These are phyloP conservation scores for Colletotrichum karsti DNA, from an alignment of 2,329 filamentous ascomycete species.

Conservation along the genomic window DNA sequence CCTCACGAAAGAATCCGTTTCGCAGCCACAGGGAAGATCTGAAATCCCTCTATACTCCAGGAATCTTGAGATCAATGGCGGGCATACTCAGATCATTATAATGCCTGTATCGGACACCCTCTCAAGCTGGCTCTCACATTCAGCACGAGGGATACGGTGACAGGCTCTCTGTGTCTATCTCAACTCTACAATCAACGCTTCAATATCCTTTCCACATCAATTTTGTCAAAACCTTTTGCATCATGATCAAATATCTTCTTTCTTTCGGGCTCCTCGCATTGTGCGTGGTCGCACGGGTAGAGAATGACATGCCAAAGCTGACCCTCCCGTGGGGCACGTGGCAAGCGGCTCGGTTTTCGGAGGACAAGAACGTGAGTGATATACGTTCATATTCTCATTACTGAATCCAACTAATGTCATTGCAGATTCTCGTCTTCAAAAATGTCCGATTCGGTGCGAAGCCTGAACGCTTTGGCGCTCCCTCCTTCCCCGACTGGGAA, in stretches of 20 bases:
- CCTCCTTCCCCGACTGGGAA: background rate
- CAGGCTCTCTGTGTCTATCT: background rate
- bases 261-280: background rate
- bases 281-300: background rate
- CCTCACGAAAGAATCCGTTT: background rate
- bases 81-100: no score
- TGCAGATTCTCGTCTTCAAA: background rate
- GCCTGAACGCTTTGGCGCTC: background rate
- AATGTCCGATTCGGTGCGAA: conserved; percentile 1
- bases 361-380: background rate
- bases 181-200: background rate
- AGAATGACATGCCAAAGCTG: background rate
- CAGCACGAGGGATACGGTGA: no score
- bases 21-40: background rate
- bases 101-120: no score
- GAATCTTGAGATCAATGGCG: no score
- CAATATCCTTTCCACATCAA: background rate
- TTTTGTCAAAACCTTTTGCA: background rate
- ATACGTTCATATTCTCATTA: no score
- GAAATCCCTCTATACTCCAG: no score
- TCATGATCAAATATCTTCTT: background rate
- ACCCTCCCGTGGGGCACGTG: background rate
- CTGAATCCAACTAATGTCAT: no score
- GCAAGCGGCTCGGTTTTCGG: background rate
- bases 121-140: no score